These are phyloP conservation scores for Termitomyces sp. DNA, from an alignment of 768 basidiomycete genomes.

Conservation along the genomic window DNA sequence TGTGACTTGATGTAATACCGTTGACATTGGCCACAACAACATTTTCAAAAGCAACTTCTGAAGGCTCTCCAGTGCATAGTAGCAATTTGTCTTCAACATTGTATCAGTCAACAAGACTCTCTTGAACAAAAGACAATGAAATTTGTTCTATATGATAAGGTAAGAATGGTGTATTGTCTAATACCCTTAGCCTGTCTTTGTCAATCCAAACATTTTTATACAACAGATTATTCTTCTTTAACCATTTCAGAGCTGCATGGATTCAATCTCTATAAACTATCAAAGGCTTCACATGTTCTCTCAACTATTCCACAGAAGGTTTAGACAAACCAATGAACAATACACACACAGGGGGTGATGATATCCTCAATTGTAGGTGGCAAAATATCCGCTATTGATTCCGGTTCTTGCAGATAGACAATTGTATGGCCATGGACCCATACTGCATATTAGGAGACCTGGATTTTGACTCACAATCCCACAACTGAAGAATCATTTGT, in stretches of 20 bases:
- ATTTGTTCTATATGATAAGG: background rate
- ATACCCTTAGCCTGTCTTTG: background rate
- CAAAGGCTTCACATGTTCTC: background rate
- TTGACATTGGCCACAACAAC: too few relatives aligned
- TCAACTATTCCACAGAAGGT: constrained; percentile 24
- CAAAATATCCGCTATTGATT: constrained; percentile 21
- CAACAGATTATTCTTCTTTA: background rate
- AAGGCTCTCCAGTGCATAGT: too few relatives aligned
- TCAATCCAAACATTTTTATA: background rate
- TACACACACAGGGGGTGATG: constrained; percentile 31
- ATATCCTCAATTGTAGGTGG: constrained; percentile 35
- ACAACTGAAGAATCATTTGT: too few relatives aligned
- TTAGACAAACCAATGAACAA: constrained; percentile 7
- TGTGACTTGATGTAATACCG: too few relatives aligned
- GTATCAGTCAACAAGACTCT: too few relatives aligned
- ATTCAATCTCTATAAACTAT: background rate
- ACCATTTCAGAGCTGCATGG: background rate
- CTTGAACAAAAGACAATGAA: too few relatives aligned
- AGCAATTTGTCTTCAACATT: too few relatives aligned
- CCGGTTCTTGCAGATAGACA: constrained; percentile 34
- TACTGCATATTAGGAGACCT: too few relatives aligned
- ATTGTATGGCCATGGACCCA: constrained; percentile 44
- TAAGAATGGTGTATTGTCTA: background rate
- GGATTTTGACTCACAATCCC: too few relatives aligned
- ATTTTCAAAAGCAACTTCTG: too few relatives aligned